phyloP scores from a whole-genome alignment of 176 grass and related monocot genomes.

The Puccinellia tenuiflora region DNA sequence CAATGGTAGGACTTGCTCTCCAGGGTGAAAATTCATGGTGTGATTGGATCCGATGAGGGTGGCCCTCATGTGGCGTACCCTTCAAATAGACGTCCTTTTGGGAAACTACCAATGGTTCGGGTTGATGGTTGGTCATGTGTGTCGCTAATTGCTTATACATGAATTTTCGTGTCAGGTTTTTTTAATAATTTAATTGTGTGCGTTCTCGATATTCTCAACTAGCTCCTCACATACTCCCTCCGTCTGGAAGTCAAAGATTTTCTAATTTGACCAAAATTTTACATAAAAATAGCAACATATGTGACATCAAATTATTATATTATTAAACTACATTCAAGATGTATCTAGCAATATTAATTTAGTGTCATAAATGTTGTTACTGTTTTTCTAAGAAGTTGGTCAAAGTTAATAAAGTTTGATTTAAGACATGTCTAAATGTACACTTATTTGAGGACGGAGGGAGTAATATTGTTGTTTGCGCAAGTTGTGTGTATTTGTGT shows the following conservation, averaged over 20 bases:
- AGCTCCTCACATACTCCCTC: neutral
- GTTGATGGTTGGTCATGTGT: neutral
- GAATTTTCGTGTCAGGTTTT: neutral
- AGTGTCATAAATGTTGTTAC: too few species aligned
- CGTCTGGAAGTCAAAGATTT: too few species aligned
- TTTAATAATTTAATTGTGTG: too few species aligned
- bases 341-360: too few species aligned
- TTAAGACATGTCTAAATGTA: too few species aligned
- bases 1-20: neutral
- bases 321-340: too few species aligned
- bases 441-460: too few species aligned
- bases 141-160: neutral
- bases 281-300: too few species aligned
- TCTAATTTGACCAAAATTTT: too few species aligned
- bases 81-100: neutral
- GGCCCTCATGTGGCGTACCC: neutral
- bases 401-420: too few species aligned
- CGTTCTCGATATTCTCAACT: neutral
- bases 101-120: neutral
- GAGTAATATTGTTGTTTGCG: neutral
- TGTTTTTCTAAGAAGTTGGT: too few species aligned
- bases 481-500: neutral
- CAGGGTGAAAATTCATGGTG: neutral
- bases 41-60: neutral
- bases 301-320: too few species aligned